phyloP scores from a whole-genome alignment of 176 grass and related monocot genomes.

The Musa acuminata region DNA sequence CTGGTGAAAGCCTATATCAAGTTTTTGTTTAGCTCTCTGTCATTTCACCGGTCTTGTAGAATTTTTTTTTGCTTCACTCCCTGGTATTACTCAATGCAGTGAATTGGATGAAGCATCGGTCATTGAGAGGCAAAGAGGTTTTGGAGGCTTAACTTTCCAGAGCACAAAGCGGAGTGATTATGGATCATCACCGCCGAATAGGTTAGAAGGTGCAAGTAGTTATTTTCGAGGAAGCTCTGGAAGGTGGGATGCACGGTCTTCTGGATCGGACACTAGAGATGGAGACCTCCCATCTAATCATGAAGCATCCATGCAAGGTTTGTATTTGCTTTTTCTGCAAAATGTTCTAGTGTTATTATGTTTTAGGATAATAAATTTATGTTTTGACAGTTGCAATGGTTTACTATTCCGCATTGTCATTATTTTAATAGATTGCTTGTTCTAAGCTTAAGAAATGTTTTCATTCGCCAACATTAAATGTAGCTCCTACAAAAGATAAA shows the following conservation, averaged over 20 bases:
- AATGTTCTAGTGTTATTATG: too few relatives aligned
- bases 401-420: too few relatives aligned
- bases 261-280: constrained; percentile 47
- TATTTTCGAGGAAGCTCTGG: constrained; percentile 48
- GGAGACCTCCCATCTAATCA: constrained; percentile 45
- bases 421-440: too few relatives aligned
- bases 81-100: constrained; percentile 25
- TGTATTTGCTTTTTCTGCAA: neutral
- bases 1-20: neutral
- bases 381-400: too few relatives aligned
- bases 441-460: too few relatives aligned
- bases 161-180: constrained; percentile 33
- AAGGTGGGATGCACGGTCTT: constrained; percentile 70
- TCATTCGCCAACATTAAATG: too few relatives aligned
- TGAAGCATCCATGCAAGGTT: constrained; percentile 45
- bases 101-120: constrained; percentile 46
- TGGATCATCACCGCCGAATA: constrained; percentile 33
- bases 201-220: constrained; percentile 13
- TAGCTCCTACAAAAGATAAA: too few relatives aligned
- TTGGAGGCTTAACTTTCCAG: constrained; percentile 2
- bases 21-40: neutral
- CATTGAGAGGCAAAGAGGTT: constrained; percentile 30
- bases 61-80: neutral
- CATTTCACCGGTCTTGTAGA: neutral
- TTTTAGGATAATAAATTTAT: too few relatives aligned